These are phyloP conservation scores for Diaporthe ampelina DNA, from an alignment of 2,329 filamentous ascomycete species.

Conservation along the genomic window DNA sequence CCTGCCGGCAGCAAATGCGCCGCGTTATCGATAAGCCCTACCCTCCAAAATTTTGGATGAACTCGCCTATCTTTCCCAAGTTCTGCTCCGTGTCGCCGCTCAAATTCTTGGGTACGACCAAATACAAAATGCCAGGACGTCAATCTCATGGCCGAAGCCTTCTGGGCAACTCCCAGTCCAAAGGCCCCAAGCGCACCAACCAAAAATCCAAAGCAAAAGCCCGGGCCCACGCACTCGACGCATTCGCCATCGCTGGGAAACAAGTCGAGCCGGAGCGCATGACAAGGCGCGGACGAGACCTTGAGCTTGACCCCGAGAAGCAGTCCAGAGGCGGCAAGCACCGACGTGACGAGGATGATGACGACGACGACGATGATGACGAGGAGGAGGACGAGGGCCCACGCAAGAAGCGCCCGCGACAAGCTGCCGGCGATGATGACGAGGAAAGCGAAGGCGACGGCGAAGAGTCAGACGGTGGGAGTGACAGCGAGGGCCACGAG, in stretches of 20 bases:
- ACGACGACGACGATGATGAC: slow-evolving; percentile 69
- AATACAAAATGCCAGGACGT: slow-evolving; percentile 65
- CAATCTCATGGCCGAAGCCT: slow-evolving; percentile 71
- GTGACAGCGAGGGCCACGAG: slow-evolving; percentile 87
- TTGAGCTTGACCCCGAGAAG: slow-evolving; percentile 63
- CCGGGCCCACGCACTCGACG: slow-evolving; percentile 66
- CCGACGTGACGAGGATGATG: slow-evolving; percentile 59
- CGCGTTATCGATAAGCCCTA: slow-evolving; percentile 37
- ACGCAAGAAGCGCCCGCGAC: slow-evolving; percentile 54
- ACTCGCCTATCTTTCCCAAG: not conserved
- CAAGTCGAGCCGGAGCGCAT: slow-evolving; percentile 59
- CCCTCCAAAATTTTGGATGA: slow-evolving; percentile 36
- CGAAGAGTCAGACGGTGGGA: slow-evolving; percentile 78
- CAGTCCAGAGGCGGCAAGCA: slow-evolving; percentile 56
- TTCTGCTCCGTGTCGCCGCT: not conserved
- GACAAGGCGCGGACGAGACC: slow-evolving; percentile 57
- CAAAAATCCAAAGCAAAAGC: slow-evolving; percentile 63
- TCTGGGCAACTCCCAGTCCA: slow-evolving; percentile 49
- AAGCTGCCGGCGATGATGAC: slow-evolving; percentile 58
- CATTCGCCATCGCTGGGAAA: slow-evolving; percentile 70
- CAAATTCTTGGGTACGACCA: not conserved
- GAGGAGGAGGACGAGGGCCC: slow-evolving; percentile 75
- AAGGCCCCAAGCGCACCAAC: slow-evolving; percentile 47
- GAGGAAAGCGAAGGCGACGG: slow-evolving; percentile 62
- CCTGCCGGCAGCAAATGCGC: slow-evolving; percentile 14